These are phyloP conservation scores for Schizothecium vesticola DNA, from an alignment of 495 filamentous ascomycete genomes.

Conservation along the genomic window DNA sequence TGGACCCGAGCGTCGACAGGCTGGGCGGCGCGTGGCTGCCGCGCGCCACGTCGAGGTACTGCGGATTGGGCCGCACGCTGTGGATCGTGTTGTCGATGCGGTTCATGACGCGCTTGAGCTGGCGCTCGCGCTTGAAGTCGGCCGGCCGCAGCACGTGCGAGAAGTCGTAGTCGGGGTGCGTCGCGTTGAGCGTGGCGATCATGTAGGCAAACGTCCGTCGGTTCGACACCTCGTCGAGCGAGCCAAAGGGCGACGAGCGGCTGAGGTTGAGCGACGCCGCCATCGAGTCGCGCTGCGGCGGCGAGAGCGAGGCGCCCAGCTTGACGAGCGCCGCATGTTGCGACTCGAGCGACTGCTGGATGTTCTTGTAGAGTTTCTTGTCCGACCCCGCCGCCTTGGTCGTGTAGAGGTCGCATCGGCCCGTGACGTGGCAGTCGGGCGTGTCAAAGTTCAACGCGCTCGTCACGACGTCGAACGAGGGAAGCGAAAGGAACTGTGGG, in stretches of 20 bases:
- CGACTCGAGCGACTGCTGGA: conserved; percentile 79
- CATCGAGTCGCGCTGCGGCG: conserved; percentile 57
- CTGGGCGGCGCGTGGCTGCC: neutral
- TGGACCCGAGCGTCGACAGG: neutral
- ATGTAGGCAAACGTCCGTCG: conserved; percentile 92
- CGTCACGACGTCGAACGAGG: conserved; percentile 80
- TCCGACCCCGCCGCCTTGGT: conserved; percentile 92
- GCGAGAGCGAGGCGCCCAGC: conserved; percentile 73
- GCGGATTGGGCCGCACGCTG: conserved; percentile 62
- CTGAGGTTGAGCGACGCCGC: conserved; percentile 65
- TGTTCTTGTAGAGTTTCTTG: conserved; percentile 93
- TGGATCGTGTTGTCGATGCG: conserved; percentile 78
- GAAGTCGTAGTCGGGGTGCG: conserved; percentile 96
- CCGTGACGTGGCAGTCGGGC: conserved; percentile 78
- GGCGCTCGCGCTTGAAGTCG: conserved; percentile 78
- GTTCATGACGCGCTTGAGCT: conserved; percentile 70
- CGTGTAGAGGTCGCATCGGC: conserved; percentile 92
- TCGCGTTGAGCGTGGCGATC: conserved; percentile 96
- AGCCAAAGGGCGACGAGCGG: conserved; percentile 84
- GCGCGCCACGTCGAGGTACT: conserved; percentile 17
- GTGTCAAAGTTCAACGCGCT: conserved; percentile 92
- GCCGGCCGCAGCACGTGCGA: conserved; percentile 79
- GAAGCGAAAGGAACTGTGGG: conserved; percentile 79
- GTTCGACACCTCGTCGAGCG: conserved; percentile 75
- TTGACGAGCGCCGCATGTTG: conserved; percentile 85